These are phyloP conservation scores for Magnolia kwangsiensis DNA, from an alignment of 164 flowering plant genomes.

Conservation along the genomic window DNA sequence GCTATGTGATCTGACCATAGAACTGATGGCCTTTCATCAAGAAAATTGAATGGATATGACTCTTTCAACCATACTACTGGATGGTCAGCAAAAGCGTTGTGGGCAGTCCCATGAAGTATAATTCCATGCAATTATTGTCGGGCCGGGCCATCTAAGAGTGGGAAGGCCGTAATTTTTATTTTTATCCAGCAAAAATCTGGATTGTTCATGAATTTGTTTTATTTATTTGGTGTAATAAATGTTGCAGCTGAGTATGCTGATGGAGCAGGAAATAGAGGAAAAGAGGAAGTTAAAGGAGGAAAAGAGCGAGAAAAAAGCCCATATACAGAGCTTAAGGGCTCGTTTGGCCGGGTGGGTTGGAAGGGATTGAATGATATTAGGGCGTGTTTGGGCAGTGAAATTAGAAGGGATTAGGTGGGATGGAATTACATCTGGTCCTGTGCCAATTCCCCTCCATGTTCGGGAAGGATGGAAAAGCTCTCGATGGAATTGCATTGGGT, in stretches of 20 bases:
- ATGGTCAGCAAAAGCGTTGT: background rate
- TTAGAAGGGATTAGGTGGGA: no score
- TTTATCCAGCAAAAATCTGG: background rate
- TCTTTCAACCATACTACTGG: background rate
- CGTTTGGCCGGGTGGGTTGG: no score
- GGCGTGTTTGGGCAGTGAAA: no score
- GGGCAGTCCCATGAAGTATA: background rate
- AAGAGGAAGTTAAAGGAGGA: slow-evolving; percentile 10
- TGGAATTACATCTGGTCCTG: no score
- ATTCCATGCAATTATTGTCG: background rate
- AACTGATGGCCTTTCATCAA: no score
- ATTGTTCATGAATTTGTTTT: background rate
- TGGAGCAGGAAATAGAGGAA: slow-evolving; percentile 39
- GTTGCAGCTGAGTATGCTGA: slow-evolving; percentile 41
- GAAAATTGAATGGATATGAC: background rate
- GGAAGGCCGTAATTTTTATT: no score
- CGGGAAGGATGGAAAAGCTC: no score
- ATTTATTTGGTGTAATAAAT: background rate
- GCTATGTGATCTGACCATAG: no score
- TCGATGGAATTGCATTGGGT: no score
- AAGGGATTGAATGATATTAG: no score
- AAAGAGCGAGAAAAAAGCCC: slow-evolving; percentile 13
- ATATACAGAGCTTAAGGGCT: slow-evolving; percentile 32
- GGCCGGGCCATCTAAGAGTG: no score
- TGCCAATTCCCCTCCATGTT: no score